These are phyloP conservation scores for Pachysolen tannophilus DNA, from an alignment of 805 yeast species.

Conservation along the genomic window DNA sequence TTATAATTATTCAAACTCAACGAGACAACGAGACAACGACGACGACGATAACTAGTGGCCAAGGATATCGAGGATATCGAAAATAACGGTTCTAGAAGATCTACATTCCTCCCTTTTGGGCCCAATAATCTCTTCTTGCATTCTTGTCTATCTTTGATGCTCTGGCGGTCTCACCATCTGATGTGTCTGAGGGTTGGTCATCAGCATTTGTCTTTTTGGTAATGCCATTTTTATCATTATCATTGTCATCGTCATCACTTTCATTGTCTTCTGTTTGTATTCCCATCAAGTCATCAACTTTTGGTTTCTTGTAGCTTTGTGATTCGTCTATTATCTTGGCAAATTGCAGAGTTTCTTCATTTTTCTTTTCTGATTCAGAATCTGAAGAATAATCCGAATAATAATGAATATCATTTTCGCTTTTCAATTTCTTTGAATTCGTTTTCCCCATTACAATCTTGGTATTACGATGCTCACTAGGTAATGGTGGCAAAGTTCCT, in stretches of 20 bases:
- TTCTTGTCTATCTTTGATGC: constrained; percentile 1
- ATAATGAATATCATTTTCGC: constrained; percentile 32
- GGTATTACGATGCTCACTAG: constrained; percentile 15
- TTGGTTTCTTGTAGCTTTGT: constrained; percentile 3
- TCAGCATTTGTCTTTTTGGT: neutral
- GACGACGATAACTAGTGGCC: no score
- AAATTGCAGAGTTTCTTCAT: constrained; percentile 4
- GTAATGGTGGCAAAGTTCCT: constrained; percentile 21
- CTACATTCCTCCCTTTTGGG: constrained; percentile 8
- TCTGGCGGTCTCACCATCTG: neutral
- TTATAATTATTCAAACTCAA: no score
- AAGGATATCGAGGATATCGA: no score
- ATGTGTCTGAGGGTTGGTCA: neutral
- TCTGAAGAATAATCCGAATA: constrained; percentile 32
- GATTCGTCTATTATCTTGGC: constrained; percentile 7
- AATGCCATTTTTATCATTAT: neutral
- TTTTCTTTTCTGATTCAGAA: constrained; percentile 17
- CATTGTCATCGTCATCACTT: neutral
- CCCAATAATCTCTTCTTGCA: constrained; percentile 7
- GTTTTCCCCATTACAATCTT: neutral
- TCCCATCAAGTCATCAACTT: neutral
- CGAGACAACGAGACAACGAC: no score
- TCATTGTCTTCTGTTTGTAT: neutral
- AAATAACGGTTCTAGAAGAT: no score
- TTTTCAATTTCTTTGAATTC: constrained; percentile 21